phyloP scores from a whole-genome alignment of 139 green algal genomes.

The Chlorella sp. region DNA sequence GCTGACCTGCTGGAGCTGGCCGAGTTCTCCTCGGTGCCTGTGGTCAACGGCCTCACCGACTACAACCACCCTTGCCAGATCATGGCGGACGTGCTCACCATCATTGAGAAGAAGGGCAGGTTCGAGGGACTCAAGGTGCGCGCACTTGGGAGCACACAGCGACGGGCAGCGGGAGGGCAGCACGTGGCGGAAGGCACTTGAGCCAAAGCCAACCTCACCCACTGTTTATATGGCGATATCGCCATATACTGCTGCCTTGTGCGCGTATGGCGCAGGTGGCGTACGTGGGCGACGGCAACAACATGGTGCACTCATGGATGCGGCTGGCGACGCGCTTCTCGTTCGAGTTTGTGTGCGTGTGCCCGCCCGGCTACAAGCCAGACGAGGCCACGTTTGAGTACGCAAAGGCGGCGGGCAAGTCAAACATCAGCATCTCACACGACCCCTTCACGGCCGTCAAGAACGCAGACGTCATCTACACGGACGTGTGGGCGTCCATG shows the following conservation, averaged over 20 bases:
- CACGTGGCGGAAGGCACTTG: too few species aligned
- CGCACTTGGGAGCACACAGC: too few species aligned
- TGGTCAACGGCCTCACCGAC: slow-evolving; percentile 98
- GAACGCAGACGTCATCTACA: slow-evolving; percentile 95
- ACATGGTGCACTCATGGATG: slow-evolving; percentile 97
- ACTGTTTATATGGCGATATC: too few species aligned
- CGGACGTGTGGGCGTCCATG: slow-evolving; percentile 98
- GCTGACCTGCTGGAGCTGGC: slow-evolving; percentile 90
- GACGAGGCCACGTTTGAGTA: slow-evolving; percentile 75
- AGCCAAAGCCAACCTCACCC: too few species aligned
- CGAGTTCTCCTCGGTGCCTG: slow-evolving; percentile 66
- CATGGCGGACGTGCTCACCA: slow-evolving; percentile 96
- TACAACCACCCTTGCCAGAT: slow-evolving; percentile 99
- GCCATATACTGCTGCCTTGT: background rate
- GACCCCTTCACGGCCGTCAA: slow-evolving; percentile 59
- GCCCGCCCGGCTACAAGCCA: slow-evolving; percentile 88
- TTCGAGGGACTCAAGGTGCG: slow-evolving; percentile 78
- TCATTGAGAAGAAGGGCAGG: slow-evolving; percentile 74
- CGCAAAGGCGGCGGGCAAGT: slow-evolving; percentile 45
- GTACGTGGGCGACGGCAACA: slow-evolving; percentile 99
- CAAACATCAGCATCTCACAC: slow-evolving; percentile 43
- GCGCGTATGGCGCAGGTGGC: slow-evolving; percentile 41
- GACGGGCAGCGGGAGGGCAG: too few species aligned
- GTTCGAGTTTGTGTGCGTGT: slow-evolving; percentile 92
- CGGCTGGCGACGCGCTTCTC: slow-evolving; percentile 76